Evolutionary conservation across 768 basidiomycete species (phyloP).

Genomic region (Mycena indigotica): DNA sequence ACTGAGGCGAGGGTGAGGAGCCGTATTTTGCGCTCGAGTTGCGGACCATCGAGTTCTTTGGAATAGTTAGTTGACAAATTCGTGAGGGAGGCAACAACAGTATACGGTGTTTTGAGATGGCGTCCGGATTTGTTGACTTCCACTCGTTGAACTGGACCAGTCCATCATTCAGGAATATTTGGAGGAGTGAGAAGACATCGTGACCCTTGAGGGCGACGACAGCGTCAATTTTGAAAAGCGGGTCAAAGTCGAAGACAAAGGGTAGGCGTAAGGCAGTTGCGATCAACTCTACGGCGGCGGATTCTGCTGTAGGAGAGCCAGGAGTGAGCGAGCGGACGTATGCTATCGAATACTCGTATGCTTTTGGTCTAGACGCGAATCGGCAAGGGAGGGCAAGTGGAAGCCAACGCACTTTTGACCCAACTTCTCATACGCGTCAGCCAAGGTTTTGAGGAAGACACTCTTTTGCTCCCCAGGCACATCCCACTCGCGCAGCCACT

Average conservation of each 20-base stretch:
- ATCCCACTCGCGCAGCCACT: slow-evolving; percentile 79
- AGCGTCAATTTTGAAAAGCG: slow-evolving; percentile 74
- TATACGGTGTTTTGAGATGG: slow-evolving; percentile 60
- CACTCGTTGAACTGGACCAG: slow-evolving; percentile 65
- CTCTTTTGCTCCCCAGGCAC: slow-evolving; percentile 63
- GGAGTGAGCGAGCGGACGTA: slow-evolving; percentile 64
- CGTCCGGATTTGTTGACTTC: slow-evolving; percentile 50
- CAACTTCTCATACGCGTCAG: slow-evolving; percentile 57
- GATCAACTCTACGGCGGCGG: slow-evolving; percentile 63
- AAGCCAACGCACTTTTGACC: slow-evolving; percentile 56
- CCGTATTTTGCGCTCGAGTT: slow-evolving; percentile 78
- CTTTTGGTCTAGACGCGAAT: slow-evolving; percentile 43
- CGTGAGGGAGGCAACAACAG: not conserved
- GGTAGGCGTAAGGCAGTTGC: slow-evolving; percentile 67
- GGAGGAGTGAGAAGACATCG: slow-evolving; percentile 73
- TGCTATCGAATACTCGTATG: slow-evolving; percentile 67
- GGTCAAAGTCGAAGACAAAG: slow-evolving; percentile 77
- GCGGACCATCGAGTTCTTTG: slow-evolving; percentile 56
- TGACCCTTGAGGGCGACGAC: slow-evolving; percentile 67
- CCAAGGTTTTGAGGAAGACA: slow-evolving; percentile 64
- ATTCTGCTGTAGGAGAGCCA: slow-evolving; percentile 50
- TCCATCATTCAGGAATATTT: slow-evolving; percentile 70
- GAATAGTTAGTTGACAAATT: slow-evolving; percentile 6
- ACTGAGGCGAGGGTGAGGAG: slow-evolving; percentile 76
- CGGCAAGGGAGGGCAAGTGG: not conserved